Conservation (phyloP, 176 grass and related monocot species). For the Hsuehochloa calcarea region DNA sequence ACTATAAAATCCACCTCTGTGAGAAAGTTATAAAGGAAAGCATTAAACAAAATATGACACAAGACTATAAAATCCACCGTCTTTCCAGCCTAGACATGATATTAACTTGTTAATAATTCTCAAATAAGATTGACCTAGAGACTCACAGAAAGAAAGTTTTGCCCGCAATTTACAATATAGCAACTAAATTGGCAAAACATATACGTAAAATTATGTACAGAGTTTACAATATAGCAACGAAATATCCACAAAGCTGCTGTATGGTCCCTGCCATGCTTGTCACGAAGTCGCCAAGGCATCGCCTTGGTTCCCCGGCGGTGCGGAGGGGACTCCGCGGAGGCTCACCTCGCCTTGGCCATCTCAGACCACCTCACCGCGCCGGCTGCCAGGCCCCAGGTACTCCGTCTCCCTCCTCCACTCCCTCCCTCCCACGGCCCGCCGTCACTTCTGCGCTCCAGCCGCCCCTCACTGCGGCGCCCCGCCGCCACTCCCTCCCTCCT, state of each 20-base stretch:
- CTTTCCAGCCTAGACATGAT: constrained; percentile 23
- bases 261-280: neutral
- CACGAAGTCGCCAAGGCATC: no score
- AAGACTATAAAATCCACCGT: neutral
- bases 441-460: no score
- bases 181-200: constrained; percentile 13
- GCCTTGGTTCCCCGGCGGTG: no score
- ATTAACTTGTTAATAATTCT: constrained; percentile 13
- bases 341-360: no score
- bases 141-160: neutral
- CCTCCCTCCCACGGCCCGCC: no score
- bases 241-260: neutral
- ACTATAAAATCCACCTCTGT: constrained; percentile 44
- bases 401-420: no score
- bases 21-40: constrained; percentile 37
- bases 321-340: no score
- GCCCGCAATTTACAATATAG: constrained; percentile 12
- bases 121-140: constrained; percentile 8
- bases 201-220: constrained; percentile 1
- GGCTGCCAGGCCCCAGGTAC: no score
- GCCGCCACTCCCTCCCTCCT: no score
- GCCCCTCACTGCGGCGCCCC: no score
- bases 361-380: no score
- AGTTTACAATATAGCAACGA: neutral
- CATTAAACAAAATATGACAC: constrained; percentile 20